These are phyloP conservation scores for Eragrostis nindensis DNA, from an alignment of 176 grass and related monocot species.

Conservation along the genomic window DNA sequence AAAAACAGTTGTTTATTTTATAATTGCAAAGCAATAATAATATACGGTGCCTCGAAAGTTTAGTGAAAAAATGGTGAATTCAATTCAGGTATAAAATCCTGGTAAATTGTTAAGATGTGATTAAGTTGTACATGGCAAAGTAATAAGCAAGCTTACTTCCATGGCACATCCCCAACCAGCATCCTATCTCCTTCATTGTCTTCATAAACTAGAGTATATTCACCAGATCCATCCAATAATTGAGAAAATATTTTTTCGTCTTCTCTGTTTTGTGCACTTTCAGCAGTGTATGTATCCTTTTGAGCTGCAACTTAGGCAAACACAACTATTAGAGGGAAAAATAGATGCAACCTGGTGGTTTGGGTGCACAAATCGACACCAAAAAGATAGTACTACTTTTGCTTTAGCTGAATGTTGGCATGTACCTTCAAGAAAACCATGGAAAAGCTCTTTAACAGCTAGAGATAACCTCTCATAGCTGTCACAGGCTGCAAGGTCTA, in stretches of 20 bases:
- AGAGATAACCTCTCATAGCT: slow-evolving; percentile 67
- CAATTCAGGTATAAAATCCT: slow-evolving; percentile 9
- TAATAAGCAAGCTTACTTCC: slow-evolving; percentile 73
- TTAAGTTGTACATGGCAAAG: slow-evolving; percentile 23
- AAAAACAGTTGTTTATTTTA: neutral
- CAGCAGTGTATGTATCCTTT: slow-evolving; percentile 51
- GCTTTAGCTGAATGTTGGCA: slow-evolving; percentile 22
- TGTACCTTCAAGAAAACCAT: slow-evolving; percentile 79
- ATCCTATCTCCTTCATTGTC: slow-evolving; percentile 85
- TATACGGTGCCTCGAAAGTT: neutral
- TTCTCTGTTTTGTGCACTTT: slow-evolving; percentile 37
- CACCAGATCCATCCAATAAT: slow-evolving; percentile 78
- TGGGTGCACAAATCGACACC: slow-evolving; percentile 2
- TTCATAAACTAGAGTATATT: slow-evolving; percentile 94
- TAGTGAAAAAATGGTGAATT: slow-evolving; percentile 4
- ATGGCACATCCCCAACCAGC: slow-evolving; percentile 83
- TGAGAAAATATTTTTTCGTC: slow-evolving; percentile 70
- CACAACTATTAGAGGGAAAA: slow-evolving; percentile 8
- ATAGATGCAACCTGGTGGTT: slow-evolving; percentile 31
- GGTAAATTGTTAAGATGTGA: neutral
- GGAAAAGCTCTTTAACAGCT: slow-evolving; percentile 81
- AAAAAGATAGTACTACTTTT: slow-evolving; percentile 12
- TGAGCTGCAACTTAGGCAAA: slow-evolving; percentile 64
- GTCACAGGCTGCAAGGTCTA: slow-evolving; percentile 73
- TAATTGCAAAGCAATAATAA: neutral